phyloP scores from a whole-genome alignment of 768 basidiomycete species.

The Boletus vinaceobasis region DNA sequence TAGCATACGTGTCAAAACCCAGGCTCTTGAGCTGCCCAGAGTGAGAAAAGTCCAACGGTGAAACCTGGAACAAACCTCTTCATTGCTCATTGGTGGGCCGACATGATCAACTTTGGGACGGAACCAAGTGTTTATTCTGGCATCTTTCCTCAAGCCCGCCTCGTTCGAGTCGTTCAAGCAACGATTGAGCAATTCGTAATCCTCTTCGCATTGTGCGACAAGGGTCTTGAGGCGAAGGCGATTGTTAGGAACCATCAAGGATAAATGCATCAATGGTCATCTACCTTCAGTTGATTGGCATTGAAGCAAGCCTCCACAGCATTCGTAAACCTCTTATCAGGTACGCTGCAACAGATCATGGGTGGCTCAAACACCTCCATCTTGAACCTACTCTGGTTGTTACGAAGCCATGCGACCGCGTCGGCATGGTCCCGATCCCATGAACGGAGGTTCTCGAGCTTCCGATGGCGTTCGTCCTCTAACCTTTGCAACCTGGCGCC shows the following conservation, averaged over 20 bases:
- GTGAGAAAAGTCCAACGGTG: background rate
- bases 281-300: constrained; percentile 59
- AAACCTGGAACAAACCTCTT: constrained; percentile 48
- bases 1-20: constrained; percentile 79
- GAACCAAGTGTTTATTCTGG: constrained; percentile 66
- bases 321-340: constrained; percentile 56
- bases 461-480: constrained; percentile 54
- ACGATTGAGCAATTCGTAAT: constrained; percentile 68
- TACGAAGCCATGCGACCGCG: constrained; percentile 70
- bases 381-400: constrained; percentile 62
- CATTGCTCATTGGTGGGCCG: constrained; percentile 53
- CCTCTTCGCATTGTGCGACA: constrained; percentile 78
- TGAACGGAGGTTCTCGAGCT: constrained; percentile 47
- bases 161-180: constrained; percentile 61
- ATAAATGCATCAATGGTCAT: constrained; percentile 8
- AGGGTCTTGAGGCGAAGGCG: constrained; percentile 55
- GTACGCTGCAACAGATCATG: constrained; percentile 65
- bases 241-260: background rate
- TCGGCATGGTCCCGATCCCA: constrained; percentile 62
- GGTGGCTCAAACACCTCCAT: constrained; percentile 88
- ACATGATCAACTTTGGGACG: constrained; percentile 40
- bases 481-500: constrained; percentile 50
- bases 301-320: constrained; percentile 75
- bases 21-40: constrained; percentile 48
- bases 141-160: constrained; percentile 47